These are phyloP conservation scores for Aureobasidium musti DNA, from an alignment of 2,329 filamentous ascomycete genomes.

Conservation along the genomic window DNA sequence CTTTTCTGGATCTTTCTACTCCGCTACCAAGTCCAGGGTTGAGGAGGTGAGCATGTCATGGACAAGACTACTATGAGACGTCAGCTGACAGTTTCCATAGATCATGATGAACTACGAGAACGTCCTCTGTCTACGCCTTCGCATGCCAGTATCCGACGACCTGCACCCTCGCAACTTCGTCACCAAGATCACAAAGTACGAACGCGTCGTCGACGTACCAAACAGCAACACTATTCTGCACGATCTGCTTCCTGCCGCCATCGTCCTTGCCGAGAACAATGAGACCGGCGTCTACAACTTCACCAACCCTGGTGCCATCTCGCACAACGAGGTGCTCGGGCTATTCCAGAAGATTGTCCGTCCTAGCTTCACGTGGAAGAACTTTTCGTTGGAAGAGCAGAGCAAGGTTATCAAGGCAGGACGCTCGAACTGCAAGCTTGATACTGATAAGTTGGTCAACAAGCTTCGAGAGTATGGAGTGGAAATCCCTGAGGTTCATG, in stretches of 20 bases:
- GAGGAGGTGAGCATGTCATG: slow-evolving; percentile 55
- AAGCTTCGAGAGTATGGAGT: slow-evolving; percentile 63
- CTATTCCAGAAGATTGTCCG: slow-evolving; percentile 66
- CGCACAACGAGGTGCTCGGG: slow-evolving; percentile 67
- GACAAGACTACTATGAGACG: neutral
- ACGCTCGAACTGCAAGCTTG: slow-evolving; percentile 64
- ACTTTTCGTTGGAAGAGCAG: slow-evolving; percentile 67
- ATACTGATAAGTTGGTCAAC: slow-evolving; percentile 61
- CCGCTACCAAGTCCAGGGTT: slow-evolving; percentile 65
- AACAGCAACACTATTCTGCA: slow-evolving; percentile 68
- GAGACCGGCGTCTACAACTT: slow-evolving; percentile 69
- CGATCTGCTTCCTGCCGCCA: slow-evolving; percentile 63
- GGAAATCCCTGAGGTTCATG: slow-evolving; percentile 62
- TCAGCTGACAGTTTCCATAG: slow-evolving; percentile 40
- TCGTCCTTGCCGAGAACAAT: slow-evolving; percentile 61
- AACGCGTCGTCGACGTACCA: slow-evolving; percentile 65
- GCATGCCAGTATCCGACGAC: slow-evolving; percentile 70
- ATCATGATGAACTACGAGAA: slow-evolving; percentile 64
- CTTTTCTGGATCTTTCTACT: slow-evolving; percentile 69
- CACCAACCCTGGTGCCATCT: slow-evolving; percentile 69
- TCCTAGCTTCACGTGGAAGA: slow-evolving; percentile 63
- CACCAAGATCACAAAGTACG: slow-evolving; percentile 67
- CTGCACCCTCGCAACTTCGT: slow-evolving; percentile 67
- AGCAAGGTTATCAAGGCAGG: slow-evolving; percentile 67
- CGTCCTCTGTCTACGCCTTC: slow-evolving; percentile 64